phyloP scores from a whole-genome alignment of 2,329 filamentous ascomycete species.

The Claviceps sp. region DNA sequence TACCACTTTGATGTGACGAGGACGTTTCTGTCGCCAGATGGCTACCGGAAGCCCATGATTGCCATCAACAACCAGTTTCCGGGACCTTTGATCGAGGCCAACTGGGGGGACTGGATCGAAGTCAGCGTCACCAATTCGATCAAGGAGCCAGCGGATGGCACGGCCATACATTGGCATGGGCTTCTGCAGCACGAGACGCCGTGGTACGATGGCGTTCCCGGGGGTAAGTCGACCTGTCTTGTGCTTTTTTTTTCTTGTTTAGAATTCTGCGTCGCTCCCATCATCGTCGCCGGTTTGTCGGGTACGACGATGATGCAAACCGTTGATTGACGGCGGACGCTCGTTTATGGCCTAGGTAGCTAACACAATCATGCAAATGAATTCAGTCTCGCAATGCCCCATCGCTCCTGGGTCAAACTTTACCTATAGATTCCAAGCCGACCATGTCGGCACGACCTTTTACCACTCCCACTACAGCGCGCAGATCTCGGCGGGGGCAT shows the following conservation, averaged over 20 bases:
- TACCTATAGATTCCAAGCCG: slow-evolving; percentile 45
- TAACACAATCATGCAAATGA: neutral
- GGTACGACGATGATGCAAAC: too few relatives aligned
- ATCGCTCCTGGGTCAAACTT: slow-evolving; percentile 35
- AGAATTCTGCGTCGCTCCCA: neutral
- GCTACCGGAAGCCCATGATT: slow-evolving; percentile 11
- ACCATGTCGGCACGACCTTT: slow-evolving; percentile 41
- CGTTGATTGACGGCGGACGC: neutral
- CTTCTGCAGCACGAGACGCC: slow-evolving; percentile 42
- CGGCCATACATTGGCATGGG: slow-evolving; percentile 50
- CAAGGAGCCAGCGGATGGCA: slow-evolving; percentile 35
- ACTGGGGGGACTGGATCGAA: slow-evolving; percentile 36
- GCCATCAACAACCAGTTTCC: slow-evolving; percentile 46
- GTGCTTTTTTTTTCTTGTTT: slow-evolving; percentile 14
- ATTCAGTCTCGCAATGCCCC: slow-evolving; percentile 27
- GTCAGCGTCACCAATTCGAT: slow-evolving; percentile 40
- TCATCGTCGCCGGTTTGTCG: too few relatives aligned
- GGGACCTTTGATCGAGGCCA: slow-evolving; percentile 42
- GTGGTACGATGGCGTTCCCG: slow-evolving; percentile 41
- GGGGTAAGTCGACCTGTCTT: neutral
- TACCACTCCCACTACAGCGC: slow-evolving; percentile 47
- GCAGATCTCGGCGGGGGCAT: slow-evolving; percentile 39
- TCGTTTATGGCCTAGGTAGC: neutral
- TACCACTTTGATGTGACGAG: slow-evolving; percentile 1
- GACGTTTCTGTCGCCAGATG: neutral